A percentile compares a stretch with the other conserved stretches of the same genome.
These are phyloP conservation scores for Straminergon stramineum DNA, from an alignment of 225 moss, liverwort and hornwort genomes.

Conservation along the genomic window DNA sequence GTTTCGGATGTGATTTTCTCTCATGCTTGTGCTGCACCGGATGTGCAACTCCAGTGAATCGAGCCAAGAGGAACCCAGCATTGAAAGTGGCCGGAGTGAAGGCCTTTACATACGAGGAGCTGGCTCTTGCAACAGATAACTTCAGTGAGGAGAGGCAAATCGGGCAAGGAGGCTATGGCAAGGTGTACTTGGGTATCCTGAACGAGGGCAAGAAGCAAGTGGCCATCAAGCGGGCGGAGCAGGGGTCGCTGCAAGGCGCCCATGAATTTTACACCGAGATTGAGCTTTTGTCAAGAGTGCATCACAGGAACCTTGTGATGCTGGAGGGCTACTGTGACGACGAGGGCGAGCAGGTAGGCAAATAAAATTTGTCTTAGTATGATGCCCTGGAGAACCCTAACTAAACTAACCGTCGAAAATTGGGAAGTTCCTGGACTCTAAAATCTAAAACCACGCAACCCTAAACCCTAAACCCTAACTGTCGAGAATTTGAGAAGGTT, in stretches of 20 bases:
- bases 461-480: neutral
- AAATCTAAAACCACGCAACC: neutral
- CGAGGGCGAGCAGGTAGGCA: constrained; percentile 51
- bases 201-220: constrained; percentile 27
- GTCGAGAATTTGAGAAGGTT: neutral
- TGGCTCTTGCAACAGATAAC: constrained; percentile 30
- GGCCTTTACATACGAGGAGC: constrained; percentile 40
- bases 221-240: constrained; percentile 57
- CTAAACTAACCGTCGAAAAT: neutral
- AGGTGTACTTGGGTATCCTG: constrained; percentile 40
- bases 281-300: constrained; percentile 59
- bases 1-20: neutral
- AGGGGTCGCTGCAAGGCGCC: constrained; percentile 47
- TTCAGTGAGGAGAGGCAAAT: constrained; percentile 29
- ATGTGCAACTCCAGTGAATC: neutral
- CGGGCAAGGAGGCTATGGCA: constrained; percentile 65
- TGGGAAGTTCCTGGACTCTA: neutral
- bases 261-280: constrained; percentile 72
- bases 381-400: neutral
- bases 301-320: constrained; percentile 57
- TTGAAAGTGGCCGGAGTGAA: constrained; percentile 52
- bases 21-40: neutral
- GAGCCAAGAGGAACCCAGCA: constrained; percentile 13
- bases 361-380: neutral
- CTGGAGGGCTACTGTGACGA: constrained; percentile 63